phyloP scores from a whole-genome alignment of 1,139 yeast species.

The Ashbya aceris region DNA sequence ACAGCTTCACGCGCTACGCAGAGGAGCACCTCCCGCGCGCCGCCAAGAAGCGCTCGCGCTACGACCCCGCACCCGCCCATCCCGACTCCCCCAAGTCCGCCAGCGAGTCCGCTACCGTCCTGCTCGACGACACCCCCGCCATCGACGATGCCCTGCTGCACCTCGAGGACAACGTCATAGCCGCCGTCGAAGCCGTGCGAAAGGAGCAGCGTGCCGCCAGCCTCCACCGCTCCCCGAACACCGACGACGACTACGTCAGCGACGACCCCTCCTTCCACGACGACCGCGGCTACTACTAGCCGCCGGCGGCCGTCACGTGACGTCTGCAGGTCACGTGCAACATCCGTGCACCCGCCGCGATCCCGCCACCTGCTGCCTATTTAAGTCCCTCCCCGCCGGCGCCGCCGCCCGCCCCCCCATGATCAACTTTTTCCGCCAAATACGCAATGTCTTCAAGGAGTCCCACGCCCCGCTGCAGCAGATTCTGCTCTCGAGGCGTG shows the following conservation, averaged over 20 bases:
- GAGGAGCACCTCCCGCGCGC: constrained; percentile 12
- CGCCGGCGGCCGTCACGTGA: neutral
- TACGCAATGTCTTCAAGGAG: constrained; percentile 23
- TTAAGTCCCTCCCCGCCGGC: neutral
- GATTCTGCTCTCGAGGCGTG: constrained; percentile 25
- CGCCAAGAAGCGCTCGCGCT: constrained; percentile 2
- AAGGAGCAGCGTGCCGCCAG: constrained; percentile 12
- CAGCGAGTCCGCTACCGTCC: constrained; percentile 25
- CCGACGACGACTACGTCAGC: constrained; percentile 6
- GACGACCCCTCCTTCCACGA: constrained; percentile 2
- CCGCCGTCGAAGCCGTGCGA: constrained; percentile 61
- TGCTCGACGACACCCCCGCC: constrained; percentile 31
- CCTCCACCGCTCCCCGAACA: neutral
- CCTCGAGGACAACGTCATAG: constrained; percentile 45
- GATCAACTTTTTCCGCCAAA: constrained; percentile 24
- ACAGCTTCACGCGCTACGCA: constrained; percentile 21
- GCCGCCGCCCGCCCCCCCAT: constrained; percentile 8
- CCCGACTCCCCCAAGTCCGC: constrained; percentile 8
- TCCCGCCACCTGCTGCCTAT: neutral
- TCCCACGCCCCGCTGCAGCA: constrained; percentile 26
- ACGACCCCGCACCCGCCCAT: neutral
- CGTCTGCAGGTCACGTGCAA: neutral
- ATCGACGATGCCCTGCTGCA: constrained; percentile 28
- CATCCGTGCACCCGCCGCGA: neutral
- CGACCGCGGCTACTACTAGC: constrained; percentile 1